Evolutionary conservation across 169 alveolate species (phyloP).

Genomic region (Theileria parva): DNA sequence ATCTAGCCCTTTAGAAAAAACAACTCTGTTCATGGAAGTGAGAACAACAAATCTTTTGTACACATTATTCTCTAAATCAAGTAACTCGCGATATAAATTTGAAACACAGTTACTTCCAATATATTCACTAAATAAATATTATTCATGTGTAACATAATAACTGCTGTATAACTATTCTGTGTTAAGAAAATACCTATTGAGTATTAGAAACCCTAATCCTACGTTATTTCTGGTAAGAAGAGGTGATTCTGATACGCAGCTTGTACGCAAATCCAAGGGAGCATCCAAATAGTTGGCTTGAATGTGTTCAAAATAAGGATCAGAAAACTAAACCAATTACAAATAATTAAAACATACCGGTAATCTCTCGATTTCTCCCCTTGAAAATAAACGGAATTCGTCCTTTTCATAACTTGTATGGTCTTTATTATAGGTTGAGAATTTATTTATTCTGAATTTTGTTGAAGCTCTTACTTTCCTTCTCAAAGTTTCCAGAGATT

Average conservation of each 20-base stretch:
- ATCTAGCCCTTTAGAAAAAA: constrained; percentile 49
- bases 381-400: constrained; percentile 36
- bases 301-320: constrained; percentile 44
- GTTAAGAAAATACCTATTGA: constrained; percentile 45
- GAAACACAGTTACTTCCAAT: constrained; percentile 56
- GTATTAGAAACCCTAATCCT: constrained; percentile 61
- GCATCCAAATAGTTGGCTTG: constrained; percentile 54
- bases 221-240: constrained; percentile 46
- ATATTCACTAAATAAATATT: constrained; percentile 25
- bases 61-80: constrained; percentile 70
- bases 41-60: constrained; percentile 70
- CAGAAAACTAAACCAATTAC: constrained; percentile 26
- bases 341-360: constrained; percentile 31
- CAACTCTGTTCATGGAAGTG: constrained; percentile 66
- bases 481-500: background rate
- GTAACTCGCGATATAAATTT: constrained; percentile 57
- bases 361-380: constrained; percentile 22
- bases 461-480: background rate
- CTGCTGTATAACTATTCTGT: background rate
- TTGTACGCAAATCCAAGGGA: constrained; percentile 55
- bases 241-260: constrained; percentile 45
- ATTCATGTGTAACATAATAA: background rate
- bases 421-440: background rate
- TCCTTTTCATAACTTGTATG: constrained; percentile 8
- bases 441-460: background rate